phyloP scores from a whole-genome alignment of 208 protist species.

The Crithidia mellificae region DNA sequence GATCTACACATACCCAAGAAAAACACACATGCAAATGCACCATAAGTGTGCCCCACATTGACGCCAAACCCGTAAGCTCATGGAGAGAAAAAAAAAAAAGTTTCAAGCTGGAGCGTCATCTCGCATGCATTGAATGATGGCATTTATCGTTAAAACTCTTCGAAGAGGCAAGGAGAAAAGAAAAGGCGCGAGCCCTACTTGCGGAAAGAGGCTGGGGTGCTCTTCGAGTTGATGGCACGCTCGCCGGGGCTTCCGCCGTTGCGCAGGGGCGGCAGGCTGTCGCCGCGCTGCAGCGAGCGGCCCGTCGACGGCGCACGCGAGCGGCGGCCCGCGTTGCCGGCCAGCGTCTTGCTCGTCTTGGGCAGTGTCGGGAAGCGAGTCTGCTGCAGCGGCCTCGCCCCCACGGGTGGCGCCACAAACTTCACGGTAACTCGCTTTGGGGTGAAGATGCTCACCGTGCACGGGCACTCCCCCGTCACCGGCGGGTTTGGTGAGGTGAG shows the following conservation, averaged over 20 bases:
- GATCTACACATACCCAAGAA: too few relatives aligned
- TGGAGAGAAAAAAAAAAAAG: too few relatives aligned
- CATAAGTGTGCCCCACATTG: too few relatives aligned
- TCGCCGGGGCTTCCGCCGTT: conserved; percentile 1
- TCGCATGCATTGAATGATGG: too few relatives aligned
- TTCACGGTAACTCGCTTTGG: conserved; percentile 59
- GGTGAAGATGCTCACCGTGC: conserved; percentile 65
- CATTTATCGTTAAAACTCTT: too few relatives aligned
- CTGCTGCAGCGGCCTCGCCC: conserved; percentile 51
- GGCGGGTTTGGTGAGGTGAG: conserved; percentile 47
- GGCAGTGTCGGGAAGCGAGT: conserved; percentile 49
- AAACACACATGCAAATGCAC: too few relatives aligned
- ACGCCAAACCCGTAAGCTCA: too few relatives aligned
- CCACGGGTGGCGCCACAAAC: conserved; percentile 50
- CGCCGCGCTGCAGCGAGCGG: conserved; percentile 6
- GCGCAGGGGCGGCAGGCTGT: conserved; percentile 16
- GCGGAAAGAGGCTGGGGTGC: not conserved
- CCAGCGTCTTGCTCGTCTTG: conserved; percentile 4
- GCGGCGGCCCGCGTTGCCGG: not conserved
- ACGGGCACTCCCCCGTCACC: conserved; percentile 55
- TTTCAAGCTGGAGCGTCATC: too few relatives aligned
- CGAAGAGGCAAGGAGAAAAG: not conserved
- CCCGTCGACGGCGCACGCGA: conserved; percentile 7
- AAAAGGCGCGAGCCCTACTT: conserved; percentile 2
- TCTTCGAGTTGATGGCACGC: not conserved